A percentile compares a stretch with the other conserved stretches of the same genome.
Conservation (phyloP, 2,329 filamentous ascomycete species). For the Epichloe aotearoae region DNA sequence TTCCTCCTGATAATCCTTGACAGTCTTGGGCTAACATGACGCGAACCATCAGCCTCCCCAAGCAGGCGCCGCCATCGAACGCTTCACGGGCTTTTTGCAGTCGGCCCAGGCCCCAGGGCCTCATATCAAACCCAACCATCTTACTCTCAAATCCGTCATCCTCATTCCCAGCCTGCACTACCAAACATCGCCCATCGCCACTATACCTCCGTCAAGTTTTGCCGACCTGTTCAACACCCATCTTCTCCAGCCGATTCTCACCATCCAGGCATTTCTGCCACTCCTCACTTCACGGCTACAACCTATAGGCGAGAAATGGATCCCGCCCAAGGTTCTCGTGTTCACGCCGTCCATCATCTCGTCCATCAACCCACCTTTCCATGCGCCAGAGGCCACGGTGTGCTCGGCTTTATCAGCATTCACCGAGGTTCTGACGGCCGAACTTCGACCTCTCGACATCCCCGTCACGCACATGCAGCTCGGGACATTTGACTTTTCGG, state of each 20-base stretch:
- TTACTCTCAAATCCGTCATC: constrained; percentile 67
- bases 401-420: constrained; percentile 79
- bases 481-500: constrained; percentile 75
- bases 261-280: constrained; percentile 78
- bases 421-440: constrained; percentile 63
- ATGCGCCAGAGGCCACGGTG: constrained; percentile 76
- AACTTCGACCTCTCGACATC: constrained; percentile 63
- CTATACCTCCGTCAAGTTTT: constrained; percentile 70
- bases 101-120: constrained; percentile 64
- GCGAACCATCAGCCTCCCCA: constrained; percentile 42
- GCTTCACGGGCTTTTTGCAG: constrained; percentile 58
- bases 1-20: background rate
- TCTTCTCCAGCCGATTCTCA: constrained; percentile 77
- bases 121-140: constrained; percentile 60
- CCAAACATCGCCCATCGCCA: constrained; percentile 71
- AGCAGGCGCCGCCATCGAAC: constrained; percentile 55
- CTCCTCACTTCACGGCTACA: constrained; percentile 52
- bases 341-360: constrained; percentile 71
- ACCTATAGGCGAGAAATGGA: constrained; percentile 34
- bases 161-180: constrained; percentile 73
- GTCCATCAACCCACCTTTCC: constrained; percentile 67
- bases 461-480: constrained; percentile 80
- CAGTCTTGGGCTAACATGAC: background rate
- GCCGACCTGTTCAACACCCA: constrained; percentile 88
- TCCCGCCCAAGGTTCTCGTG: constrained; percentile 54